These are phyloP conservation scores for Diaporthe caulivora DNA, from an alignment of 2,329 filamentous ascomycete genomes.

Conservation along the genomic window DNA sequence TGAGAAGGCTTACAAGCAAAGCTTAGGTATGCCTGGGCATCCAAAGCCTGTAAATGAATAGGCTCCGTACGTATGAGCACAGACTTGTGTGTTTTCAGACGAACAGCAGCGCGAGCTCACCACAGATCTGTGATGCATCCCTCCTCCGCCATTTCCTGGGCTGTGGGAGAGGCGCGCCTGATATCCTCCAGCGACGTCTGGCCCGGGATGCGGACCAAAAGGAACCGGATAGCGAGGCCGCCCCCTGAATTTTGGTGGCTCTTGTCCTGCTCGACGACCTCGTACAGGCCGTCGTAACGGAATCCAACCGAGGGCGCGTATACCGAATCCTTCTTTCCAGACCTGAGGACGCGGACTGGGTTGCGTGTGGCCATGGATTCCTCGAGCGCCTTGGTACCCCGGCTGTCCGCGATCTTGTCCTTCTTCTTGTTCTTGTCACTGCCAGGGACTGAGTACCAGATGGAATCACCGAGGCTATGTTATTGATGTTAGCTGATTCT, in stretches of 20 bases:
- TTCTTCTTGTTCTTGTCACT: conserved; percentile 39
- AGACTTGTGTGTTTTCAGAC: not conserved
- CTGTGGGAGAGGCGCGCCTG: conserved; percentile 32
- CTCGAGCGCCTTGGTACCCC: conserved; percentile 41
- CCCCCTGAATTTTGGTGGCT: conserved; percentile 43
- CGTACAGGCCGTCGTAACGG: conserved; percentile 54
- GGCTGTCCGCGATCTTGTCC: not conserved
- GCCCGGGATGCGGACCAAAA: conserved; percentile 40
- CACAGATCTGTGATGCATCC: conserved; percentile 36
- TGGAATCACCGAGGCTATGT: conserved; percentile 39
- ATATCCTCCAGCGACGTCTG: conserved; percentile 42
- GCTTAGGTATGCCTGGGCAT: too few relatives aligned
- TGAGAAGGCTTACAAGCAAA: not conserved
- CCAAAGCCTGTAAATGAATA: not conserved
- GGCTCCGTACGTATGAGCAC: too few relatives aligned
- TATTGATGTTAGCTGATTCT: not conserved
- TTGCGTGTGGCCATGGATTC: conserved; percentile 36
- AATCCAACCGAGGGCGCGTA: conserved; percentile 46
- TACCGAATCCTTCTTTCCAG: conserved; percentile 33
- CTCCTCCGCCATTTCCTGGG: conserved; percentile 39
- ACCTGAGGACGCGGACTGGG: conserved; percentile 49
- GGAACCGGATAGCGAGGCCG: conserved; percentile 43
- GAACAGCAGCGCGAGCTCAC: not conserved
- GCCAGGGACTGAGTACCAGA: conserved; percentile 47
- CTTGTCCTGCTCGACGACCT: conserved; percentile 36